phyloP scores from a whole-genome alignment of 2,329 filamentous ascomycete genomes.

The Fusarium virguliforme region DNA sequence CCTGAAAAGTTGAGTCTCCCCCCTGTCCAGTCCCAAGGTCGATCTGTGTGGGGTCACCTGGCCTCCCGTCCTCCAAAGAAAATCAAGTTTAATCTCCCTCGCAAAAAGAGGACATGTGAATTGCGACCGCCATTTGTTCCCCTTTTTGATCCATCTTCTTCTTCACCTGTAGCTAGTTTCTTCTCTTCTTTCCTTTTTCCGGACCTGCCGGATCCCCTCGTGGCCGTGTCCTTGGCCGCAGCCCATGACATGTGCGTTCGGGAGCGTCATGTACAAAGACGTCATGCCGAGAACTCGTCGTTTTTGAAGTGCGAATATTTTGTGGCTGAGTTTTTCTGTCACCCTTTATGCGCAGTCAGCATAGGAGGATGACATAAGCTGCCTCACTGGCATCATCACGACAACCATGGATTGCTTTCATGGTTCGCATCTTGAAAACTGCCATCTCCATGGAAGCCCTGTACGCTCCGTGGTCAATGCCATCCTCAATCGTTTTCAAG shows the following conservation, averaged over 20 bases:
- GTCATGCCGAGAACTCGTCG: constrained; percentile 14
- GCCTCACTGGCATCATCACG: not conserved
- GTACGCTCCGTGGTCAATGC: constrained; percentile 9
- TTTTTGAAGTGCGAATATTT: not conserved
- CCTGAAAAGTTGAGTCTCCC: not conserved
- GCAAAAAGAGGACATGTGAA: constrained; percentile 5
- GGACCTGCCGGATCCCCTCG: not conserved
- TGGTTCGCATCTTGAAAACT: not conserved
- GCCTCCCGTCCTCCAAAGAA: constrained; percentile 6
- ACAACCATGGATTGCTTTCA: not conserved
- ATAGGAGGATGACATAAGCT: not conserved
- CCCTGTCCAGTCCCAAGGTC: constrained; percentile 4
- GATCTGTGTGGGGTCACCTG: constrained; percentile 14
- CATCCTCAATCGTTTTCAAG: not conserved
- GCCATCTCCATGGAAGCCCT: not conserved
- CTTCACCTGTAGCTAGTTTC: not conserved
- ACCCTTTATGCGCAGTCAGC: not conserved
- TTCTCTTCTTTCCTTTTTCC: not conserved
- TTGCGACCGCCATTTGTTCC: not conserved
- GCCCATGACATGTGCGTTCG: not conserved
- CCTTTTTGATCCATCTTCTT: not conserved
- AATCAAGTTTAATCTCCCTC: constrained; percentile 24
- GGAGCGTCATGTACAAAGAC: constrained; percentile 12
- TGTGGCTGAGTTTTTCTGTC: constrained; percentile 7
- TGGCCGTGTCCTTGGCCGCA: constrained; percentile 3